phyloP scores from a whole-genome alignment of 176 grass and related monocot genomes.

The Lolium rigidum region DNA sequence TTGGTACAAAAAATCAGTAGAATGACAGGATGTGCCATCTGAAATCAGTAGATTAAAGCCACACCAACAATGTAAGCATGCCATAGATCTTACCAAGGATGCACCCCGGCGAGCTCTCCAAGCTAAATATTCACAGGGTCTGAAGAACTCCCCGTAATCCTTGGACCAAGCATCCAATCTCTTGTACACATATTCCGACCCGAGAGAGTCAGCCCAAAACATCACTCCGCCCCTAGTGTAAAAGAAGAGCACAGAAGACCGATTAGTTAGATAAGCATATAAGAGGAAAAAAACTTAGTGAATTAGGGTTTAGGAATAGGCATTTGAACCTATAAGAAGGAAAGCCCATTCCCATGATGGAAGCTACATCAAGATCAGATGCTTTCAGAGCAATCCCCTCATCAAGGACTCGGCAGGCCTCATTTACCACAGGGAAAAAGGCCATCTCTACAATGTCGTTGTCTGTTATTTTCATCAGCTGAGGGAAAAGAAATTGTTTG shows the following conservation, averaged over 20 bases:
- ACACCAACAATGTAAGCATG: neutral
- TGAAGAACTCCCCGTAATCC: constrained; percentile 66
- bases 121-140: constrained; percentile 62
- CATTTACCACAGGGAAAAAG: constrained; percentile 87
- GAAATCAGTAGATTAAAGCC: neutral
- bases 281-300: neutral
- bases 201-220: constrained; percentile 69
- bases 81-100: constrained; percentile 57
- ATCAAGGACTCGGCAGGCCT: constrained; percentile 84
- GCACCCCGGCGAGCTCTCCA: constrained; percentile 40
- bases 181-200: constrained; percentile 52
- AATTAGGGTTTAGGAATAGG: neutral
- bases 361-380: constrained; percentile 86
- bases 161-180: constrained; percentile 57
- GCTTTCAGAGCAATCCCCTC: constrained; percentile 82
- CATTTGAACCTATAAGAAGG: constrained; percentile 75
- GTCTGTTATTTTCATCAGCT: constrained; percentile 75
- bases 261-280: neutral
- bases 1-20: neutral
- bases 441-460: constrained; percentile 79
- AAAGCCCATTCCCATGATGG: constrained; percentile 89
- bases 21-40: neutral
- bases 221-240: constrained; percentile 66
- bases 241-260: neutral
- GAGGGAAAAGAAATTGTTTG: constrained; percentile 27